phyloP scores from a whole-genome alignment of 108 stramenopile genomes.

The Schizochytrium sp. region DNA sequence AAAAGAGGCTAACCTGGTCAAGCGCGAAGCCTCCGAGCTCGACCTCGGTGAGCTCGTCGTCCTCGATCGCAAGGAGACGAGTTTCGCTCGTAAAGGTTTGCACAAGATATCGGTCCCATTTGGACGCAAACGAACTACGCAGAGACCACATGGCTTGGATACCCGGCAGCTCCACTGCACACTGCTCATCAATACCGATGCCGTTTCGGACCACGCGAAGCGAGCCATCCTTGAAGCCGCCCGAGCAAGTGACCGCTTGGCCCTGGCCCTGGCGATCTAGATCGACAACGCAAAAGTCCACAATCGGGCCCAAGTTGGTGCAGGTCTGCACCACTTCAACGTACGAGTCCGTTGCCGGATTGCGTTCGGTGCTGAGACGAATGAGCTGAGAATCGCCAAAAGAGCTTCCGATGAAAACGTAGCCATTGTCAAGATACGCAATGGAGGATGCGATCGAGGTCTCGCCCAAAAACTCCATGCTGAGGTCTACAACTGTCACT shows the following conservation, averaged over 20 bases:
- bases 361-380: slow-evolving; percentile 60
- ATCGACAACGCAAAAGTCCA: slow-evolving; percentile 86
- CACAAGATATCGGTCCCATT: slow-evolving; percentile 75
- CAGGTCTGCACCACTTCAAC: slow-evolving; percentile 78
- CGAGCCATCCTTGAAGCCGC: slow-evolving; percentile 68
- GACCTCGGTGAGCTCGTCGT: slow-evolving; percentile 37
- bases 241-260: slow-evolving; percentile 85
- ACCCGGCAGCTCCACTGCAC: slow-evolving; percentile 74
- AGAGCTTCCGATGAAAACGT: slow-evolving; percentile 76
- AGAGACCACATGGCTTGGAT: slow-evolving; percentile 89
- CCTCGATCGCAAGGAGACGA: slow-evolving; percentile 71
- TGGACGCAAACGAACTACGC: slow-evolving; percentile 45
- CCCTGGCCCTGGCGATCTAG: slow-evolving; percentile 57
- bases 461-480: slow-evolving; percentile 65
- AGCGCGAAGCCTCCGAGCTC: slow-evolving; percentile 63
- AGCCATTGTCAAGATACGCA: slow-evolving; percentile 70
- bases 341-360: slow-evolving; percentile 44
- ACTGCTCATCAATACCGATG: slow-evolving; percentile 81
- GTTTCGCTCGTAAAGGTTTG: slow-evolving; percentile 85
- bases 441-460: slow-evolving; percentile 58
- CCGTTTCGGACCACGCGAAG: slow-evolving; percentile 89
- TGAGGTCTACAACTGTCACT: slow-evolving; percentile 32
- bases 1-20: slow-evolving; percentile 54
- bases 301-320: slow-evolving; percentile 85
- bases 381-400: slow-evolving; percentile 83